phyloP scores from a whole-genome alignment of 129 eudicot genomes.

The Flaveria linearis region DNA sequence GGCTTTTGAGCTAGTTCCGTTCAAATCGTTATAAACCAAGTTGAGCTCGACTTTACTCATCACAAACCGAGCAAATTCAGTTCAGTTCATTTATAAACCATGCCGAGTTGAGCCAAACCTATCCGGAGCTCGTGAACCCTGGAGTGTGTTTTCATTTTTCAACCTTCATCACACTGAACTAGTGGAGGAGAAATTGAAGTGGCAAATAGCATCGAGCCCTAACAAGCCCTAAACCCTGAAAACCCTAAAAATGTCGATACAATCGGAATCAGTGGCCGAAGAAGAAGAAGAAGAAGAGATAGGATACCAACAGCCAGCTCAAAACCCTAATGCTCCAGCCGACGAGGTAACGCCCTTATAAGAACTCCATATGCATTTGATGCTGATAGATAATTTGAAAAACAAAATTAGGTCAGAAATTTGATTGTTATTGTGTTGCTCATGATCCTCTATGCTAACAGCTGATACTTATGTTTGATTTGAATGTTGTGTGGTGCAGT shows the following conservation, averaged over 20 bases:
- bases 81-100: too few species aligned
- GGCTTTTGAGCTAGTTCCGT: too few species aligned
- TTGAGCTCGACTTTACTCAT: too few species aligned
- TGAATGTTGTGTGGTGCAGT: conserved; percentile 45
- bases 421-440: neutral
- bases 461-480: neutral
- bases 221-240: neutral
- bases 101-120: too few species aligned
- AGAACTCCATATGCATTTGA: neutral
- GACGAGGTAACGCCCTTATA: conserved; percentile 41
- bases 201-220: neutral
- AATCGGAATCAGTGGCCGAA: conserved; percentile 28
- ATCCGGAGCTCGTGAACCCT: too few species aligned
- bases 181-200: neutral
- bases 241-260: conserved; percentile 40
- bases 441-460: neutral
- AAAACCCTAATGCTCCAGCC: conserved; percentile 62
- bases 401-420: neutral
- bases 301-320: conserved; percentile 29
- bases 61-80: too few species aligned
- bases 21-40: too few species aligned
- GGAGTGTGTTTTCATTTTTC: neutral
- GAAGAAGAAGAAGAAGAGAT: conserved; percentile 37
- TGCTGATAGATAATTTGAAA: neutral
- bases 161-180: neutral